A percentile compares a stretch with the other conserved stretches of the same genome.
Conservation (phyloP, 2,329 filamentous ascomycete species). For the Raffaelea ambrosiae region DNA sequence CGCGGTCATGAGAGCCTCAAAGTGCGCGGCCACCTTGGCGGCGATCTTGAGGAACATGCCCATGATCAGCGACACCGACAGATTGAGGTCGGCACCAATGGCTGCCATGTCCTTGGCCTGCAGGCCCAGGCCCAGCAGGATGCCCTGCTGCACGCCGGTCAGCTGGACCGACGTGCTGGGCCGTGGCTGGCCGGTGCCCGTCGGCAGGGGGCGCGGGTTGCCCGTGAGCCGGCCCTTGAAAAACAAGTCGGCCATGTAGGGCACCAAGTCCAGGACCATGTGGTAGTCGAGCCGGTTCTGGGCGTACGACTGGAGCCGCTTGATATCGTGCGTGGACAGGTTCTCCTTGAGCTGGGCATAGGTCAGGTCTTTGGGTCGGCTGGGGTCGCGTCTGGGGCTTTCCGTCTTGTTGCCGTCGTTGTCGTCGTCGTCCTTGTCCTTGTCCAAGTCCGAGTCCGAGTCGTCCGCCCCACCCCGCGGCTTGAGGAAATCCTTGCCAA, state of each 20-base stretch:
- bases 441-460: background rate
- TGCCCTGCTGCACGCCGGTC: conserved; percentile 73
- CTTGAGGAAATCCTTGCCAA: conserved; percentile 18
- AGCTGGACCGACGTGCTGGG: conserved; percentile 48
- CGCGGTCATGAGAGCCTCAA: conserved; percentile 64
- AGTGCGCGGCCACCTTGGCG: conserved; percentile 74
- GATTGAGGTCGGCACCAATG: conserved; percentile 66
- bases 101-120: conserved; percentile 83
- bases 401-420: background rate
- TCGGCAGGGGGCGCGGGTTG: conserved; percentile 9
- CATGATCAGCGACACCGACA: conserved; percentile 71
- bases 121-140: conserved; percentile 82
- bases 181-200: background rate
- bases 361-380: conserved; percentile 54
- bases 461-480: conserved; percentile 40
- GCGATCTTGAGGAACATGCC: conserved; percentile 98
- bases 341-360: conserved; percentile 69
- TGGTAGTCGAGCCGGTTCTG: conserved; percentile 98
- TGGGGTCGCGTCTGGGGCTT: conserved; percentile 34
- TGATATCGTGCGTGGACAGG: conserved; percentile 87
- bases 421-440: conserved; percentile 36
- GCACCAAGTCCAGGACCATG: conserved; percentile 88
- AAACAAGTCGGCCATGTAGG: conserved; percentile 71
- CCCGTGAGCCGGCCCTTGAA: conserved; percentile 63
- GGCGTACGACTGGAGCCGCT: conserved; percentile 88